Evolutionary conservation across 805 yeast genomes (phyloP), one percentile per base, ranked within the genome.

Genomic region (Kodamaea nitidulidarum): DNA sequence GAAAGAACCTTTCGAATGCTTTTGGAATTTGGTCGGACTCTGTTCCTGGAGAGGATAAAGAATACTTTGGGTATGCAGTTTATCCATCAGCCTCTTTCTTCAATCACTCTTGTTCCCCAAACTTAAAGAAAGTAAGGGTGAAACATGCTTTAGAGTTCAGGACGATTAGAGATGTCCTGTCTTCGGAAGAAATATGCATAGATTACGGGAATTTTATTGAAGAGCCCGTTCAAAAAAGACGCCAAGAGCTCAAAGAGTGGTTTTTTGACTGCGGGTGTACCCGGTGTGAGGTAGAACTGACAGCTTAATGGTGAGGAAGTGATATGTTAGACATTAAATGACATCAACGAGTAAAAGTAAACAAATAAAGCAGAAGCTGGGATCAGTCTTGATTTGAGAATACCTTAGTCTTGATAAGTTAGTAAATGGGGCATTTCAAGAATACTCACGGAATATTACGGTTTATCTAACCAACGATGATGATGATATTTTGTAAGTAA

Each of bases 61-160:
- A 77, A 42, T 78, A 73, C 46, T 64, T 79, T 36, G 88, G 88
- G 0, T 77, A 77, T 45, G 70, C 75, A 27, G 67, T 81, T 2
- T 76, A 67, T 42, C 84, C 86, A 1, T 70, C 73, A 20, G 85
- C 81, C 0, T 81, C 87, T 2, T 80, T 65, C 48, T 81, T 81
- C 67, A 81, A 81, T 50, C 87, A 81, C 53, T 76, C 83, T 3
- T 81, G 87, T 55, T 55, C 49, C 1, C 82, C 82, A n/a, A 78
- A 78, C 45, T 46, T 80, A 15, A 51, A 50, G 10, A 80, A 79
- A 45, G 52, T 43, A n/a, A 60, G 82, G 30, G 40, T 44, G 1
- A 61, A 61, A 0, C 58, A 68, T 14, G 48, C 48, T n/a, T 59
- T 78, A 61, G 42, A 41, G 1, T 80, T 78, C 49, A 60, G 49